These are phyloP conservation scores for Eragrostis curvula DNA, from an alignment of 176 grass and related monocot species.

Conservation along the genomic window DNA sequence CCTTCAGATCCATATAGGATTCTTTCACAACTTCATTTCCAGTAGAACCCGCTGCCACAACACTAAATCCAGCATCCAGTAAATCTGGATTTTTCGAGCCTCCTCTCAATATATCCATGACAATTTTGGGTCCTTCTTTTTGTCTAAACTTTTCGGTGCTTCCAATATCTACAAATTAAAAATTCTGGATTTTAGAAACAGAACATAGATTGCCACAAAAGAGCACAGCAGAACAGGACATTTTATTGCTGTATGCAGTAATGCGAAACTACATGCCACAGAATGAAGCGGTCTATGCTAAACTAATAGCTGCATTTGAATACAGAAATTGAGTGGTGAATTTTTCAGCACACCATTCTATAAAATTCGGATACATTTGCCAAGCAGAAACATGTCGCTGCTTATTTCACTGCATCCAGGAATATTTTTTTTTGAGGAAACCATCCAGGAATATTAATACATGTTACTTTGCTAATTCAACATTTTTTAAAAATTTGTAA, in stretches of 20 bases:
- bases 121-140: conserved; percentile 62
- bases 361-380: not conserved
- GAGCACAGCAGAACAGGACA: not conserved
- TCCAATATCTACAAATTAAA: conserved; percentile 63
- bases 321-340: not conserved
- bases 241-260: not conserved
- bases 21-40: conserved; percentile 97
- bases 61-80: conserved; percentile 70
- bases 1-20: conserved; percentile 79
- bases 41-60: conserved; percentile 68
- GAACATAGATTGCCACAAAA: not conserved
- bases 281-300: not conserved
- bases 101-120: conserved; percentile 68
- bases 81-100: conserved; percentile 56
- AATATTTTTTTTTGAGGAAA: not conserved
- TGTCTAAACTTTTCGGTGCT: conserved; percentile 77
- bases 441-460: not conserved
- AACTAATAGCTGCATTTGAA: not conserved
- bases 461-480: conserved; percentile 16
- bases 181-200: conserved; percentile 27
- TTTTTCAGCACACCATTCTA: not conserved
- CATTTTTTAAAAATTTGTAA: not conserved
- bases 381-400: not conserved
- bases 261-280: not conserved
- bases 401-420: not conserved